These are phyloP conservation scores for Echria macrotheca DNA, from an alignment of 495 filamentous ascomycete species.

Conservation along the genomic window DNA sequence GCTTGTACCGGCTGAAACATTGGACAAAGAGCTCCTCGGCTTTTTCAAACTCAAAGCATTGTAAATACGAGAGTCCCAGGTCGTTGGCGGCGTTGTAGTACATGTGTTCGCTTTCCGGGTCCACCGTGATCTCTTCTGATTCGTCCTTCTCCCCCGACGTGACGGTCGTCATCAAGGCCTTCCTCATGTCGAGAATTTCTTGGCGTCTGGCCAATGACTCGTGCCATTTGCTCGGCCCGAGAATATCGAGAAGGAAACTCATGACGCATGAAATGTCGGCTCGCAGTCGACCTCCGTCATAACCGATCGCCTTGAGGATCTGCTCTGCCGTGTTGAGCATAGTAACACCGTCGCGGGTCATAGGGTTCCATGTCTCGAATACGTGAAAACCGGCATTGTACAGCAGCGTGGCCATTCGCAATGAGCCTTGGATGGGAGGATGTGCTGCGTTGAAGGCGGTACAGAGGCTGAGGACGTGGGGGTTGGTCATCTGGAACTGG, in stretches of 20 bases:
- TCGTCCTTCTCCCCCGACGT: neutral
- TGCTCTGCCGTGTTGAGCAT: neutral
- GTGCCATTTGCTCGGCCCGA: neutral
- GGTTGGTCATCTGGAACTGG: neutral
- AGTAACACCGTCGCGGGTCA: neutral
- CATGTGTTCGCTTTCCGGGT: neutral
- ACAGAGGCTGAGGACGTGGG: neutral
- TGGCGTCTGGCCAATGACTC: neutral
- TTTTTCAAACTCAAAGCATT: slow-evolving; percentile 11
- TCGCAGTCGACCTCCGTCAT: neutral
- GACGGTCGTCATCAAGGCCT: neutral
- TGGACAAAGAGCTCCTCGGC: slow-evolving; percentile 13
- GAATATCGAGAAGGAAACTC: neutral
- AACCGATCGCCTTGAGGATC: neutral
- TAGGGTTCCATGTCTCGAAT: neutral
- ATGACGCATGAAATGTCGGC: neutral
- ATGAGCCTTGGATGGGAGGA: neutral
- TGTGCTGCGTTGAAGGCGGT: neutral
- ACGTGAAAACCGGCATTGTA: neutral
- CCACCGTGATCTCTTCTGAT: neutral
- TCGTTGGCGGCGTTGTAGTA: neutral
- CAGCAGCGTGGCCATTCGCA: neutral
- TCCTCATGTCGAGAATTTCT: neutral
- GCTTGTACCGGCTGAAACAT: slow-evolving; percentile 15
- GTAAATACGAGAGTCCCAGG: neutral